A percentile compares a stretch with the other conserved stretches of the same genome.
phyloP scores from a whole-genome alignment of 768 basidiomycete genomes.

The Boletus reticulatus region DNA sequence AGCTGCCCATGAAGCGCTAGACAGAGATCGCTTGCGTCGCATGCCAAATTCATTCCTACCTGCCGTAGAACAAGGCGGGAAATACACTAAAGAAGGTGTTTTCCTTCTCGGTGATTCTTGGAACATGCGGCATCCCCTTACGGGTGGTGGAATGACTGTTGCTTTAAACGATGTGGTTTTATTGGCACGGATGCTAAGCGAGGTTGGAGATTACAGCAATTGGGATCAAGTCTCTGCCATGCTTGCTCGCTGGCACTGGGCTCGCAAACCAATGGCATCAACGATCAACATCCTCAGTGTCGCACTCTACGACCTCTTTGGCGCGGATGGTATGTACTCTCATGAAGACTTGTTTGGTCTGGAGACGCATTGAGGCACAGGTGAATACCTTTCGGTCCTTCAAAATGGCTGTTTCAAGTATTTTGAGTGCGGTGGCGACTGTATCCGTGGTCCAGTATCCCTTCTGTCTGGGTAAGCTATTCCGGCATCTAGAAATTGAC shows the following conservation, averaged over 20 bases:
- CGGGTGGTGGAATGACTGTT: constrained; percentile 98
- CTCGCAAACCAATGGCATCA: constrained; percentile 74
- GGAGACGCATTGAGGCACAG: constrained; percentile 36
- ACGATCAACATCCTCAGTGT: constrained; percentile 93
- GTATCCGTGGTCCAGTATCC: constrained; percentile 83
- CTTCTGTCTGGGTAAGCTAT: constrained; percentile 80
- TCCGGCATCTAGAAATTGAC: neutral
- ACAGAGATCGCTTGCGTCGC: constrained; percentile 75
- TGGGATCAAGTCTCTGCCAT: constrained; percentile 50
- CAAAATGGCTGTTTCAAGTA: constrained; percentile 94
- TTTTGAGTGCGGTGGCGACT: constrained; percentile 91
- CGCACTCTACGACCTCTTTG: constrained; percentile 92
- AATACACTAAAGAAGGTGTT: constrained; percentile 57
- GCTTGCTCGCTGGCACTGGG: constrained; percentile 81
- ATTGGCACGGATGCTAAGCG: constrained; percentile 58
- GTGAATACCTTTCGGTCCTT: constrained; percentile 58
- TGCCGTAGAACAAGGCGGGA: constrained; percentile 59
- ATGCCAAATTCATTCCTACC: constrained; percentile 98
- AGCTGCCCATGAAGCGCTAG: constrained; percentile 65
- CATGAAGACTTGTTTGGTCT: neutral
- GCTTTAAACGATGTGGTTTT: constrained; percentile 84
- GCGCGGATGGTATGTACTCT: constrained; percentile 75
- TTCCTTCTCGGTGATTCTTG: constrained; percentile 92
- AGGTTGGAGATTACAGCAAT: constrained; percentile 41
- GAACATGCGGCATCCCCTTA: constrained; percentile 99